Base-by-base conservation (phyloP, 305 asterid species). In the Fraxinus paxiana region DNA sequence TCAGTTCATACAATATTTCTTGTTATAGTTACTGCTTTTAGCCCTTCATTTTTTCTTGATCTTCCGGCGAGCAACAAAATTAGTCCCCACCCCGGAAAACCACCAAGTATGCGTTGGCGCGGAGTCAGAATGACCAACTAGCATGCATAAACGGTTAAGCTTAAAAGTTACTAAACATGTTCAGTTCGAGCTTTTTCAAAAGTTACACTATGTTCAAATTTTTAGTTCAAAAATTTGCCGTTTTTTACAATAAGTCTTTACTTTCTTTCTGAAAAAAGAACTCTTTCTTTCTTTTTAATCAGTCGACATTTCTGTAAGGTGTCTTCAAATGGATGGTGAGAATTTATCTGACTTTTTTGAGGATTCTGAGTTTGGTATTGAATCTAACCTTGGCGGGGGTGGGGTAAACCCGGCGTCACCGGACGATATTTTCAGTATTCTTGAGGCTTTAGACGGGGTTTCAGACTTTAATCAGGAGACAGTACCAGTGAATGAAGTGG, bases 1-100 rank as follows among this genome's bases (percentile, higher is more conserved):
- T 85, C 83, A 30, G 70, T 85, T 88, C 81, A 78, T 61, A 73
- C 20, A 41, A 69, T 69, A 18, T 61, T 20, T 61, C 71, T 59
- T 51, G 31, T 61, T 33, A 72, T 79, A 31, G 33, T 41, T 69
- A 34, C 15, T 38, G 5, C 31, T 63, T 77, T 10, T 37, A 59
- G 28, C 26, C 77, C 69, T 48, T 18, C 77, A 63, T 48, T 48
- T 22, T 80, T 76, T 85, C 83, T 81, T 82, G 82, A 51, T 75
- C 84, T 85, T 73, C 71, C 33, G 79, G 41, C 85, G 69, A 77
- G 28, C 70, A 41, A 73, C 80, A 35, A 51, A 74, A 28, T 10
- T 3, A 15, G 72, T 18, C 1, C n/a, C 72, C 10, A 41, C 72
- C 34, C 17, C 12, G n/a, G 3, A 30, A 9, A 63, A 63, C 33